Conservation (phyloP, 2,329 filamentous ascomycete species). For the Berkeleyomyces basicola region DNA sequence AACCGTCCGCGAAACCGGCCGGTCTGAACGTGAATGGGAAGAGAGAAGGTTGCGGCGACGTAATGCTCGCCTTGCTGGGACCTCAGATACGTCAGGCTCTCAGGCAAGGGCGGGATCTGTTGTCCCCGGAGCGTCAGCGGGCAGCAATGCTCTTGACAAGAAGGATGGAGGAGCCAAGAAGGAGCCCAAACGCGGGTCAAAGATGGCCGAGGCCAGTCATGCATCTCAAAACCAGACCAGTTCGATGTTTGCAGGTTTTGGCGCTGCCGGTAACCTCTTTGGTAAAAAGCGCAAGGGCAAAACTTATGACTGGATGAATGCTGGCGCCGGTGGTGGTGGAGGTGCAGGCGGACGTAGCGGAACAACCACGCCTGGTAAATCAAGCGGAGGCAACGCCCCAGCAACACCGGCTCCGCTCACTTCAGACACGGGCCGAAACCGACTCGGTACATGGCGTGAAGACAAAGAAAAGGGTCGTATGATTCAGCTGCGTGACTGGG, state of each 20-base stretch:
- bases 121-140: slow-evolving; percentile 40
- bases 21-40: slow-evolving; percentile 54
- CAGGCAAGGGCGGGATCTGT: slow-evolving; percentile 38
- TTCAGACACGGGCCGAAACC: slow-evolving; percentile 37
- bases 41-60: slow-evolving; percentile 54
- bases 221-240: slow-evolving; percentile 72
- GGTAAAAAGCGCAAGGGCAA: slow-evolving; percentile 46
- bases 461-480: slow-evolving; percentile 58
- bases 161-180: slow-evolving; percentile 67
- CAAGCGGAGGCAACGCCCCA: slow-evolving; percentile 16
- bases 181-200: slow-evolving; percentile 65
- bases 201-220: slow-evolving; percentile 62
- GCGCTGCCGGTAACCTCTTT: slow-evolving; percentile 39
- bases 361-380: slow-evolving; percentile 32
- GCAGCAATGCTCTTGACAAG: slow-evolving; percentile 44
- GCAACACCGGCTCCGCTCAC: slow-evolving; percentile 28
- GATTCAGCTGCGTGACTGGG: slow-evolving; percentile 72
- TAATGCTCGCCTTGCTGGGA: slow-evolving; percentile 43
- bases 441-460: slow-evolving; percentile 62
- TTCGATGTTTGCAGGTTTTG: slow-evolving; percentile 51
- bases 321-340: slow-evolving; percentile 26
- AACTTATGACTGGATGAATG: slow-evolving; percentile 62
- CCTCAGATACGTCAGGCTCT: slow-evolving; percentile 31
- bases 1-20: slow-evolving; percentile 44
- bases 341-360: slow-evolving; percentile 24